phyloP scores from a whole-genome alignment of 179 eudicot species.

The Heliamphora pulchella region DNA sequence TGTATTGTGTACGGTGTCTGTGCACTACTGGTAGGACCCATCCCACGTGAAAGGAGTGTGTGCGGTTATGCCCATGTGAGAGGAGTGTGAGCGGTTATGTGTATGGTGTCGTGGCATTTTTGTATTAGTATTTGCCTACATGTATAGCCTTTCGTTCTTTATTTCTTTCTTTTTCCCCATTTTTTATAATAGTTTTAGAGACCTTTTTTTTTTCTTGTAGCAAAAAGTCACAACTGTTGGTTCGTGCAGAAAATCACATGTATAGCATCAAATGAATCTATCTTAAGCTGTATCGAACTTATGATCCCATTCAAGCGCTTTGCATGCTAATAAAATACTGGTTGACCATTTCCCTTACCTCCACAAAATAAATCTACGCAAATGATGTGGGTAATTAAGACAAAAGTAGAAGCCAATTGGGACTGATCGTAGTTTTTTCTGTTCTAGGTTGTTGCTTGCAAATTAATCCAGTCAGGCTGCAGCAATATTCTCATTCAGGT shows the following conservation, averaged over 20 bases:
- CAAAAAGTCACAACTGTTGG: background rate
- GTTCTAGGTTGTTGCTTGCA: constrained; percentile 28
- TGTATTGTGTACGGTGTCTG: too few species aligned
- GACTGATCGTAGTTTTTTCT: background rate
- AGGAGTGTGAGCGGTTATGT: too few species aligned
- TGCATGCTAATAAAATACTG: background rate
- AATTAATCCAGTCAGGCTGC: constrained; percentile 23
- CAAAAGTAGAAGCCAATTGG: background rate
- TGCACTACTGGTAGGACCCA: too few species aligned
- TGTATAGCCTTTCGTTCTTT: background rate
- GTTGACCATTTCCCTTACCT: background rate
- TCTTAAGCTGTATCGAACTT: background rate
- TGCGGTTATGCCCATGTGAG: too few species aligned
- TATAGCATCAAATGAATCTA: background rate
- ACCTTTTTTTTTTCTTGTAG: background rate
- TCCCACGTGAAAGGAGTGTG: too few species aligned
- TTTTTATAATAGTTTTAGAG: background rate
- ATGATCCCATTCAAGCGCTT: background rate
- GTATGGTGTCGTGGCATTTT: too few species aligned
- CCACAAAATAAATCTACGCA: background rate
- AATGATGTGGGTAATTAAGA: background rate
- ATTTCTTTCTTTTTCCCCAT: background rate
- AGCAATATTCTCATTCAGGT: constrained; percentile 27
- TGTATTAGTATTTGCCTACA: background rate
- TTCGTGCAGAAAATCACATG: background rate